phyloP scores from a whole-genome alignment of 2,329 filamentous ascomycete species.

The Penicillium aurantiogriseum region DNA sequence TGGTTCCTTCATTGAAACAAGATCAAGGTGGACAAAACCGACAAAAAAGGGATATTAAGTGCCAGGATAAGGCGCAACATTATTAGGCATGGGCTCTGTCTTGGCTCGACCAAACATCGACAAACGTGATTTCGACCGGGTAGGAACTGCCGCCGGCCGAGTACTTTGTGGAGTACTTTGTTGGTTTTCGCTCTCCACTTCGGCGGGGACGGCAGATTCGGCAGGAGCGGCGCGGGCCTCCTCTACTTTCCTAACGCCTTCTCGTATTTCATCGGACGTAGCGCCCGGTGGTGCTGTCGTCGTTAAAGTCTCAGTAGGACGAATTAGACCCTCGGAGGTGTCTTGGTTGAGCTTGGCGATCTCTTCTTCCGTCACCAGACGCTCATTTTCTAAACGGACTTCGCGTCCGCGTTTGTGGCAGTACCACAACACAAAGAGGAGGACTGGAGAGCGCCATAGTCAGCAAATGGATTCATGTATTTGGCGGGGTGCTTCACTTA shows the following conservation, averaged over 20 bases:
- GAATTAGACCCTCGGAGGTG: constrained; percentile 31
- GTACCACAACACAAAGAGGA: constrained; percentile 96
- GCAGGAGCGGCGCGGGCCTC: constrained; percentile 32
- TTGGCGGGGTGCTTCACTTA: constrained; percentile 48
- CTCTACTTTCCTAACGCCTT: constrained; percentile 42
- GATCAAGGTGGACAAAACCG: not conserved
- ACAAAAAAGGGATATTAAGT: constrained; percentile 24
- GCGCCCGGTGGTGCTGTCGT: constrained; percentile 45
- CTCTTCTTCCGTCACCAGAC: constrained; percentile 48
- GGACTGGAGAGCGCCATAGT: constrained; percentile 53
- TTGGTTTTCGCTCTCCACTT: constrained; percentile 13
- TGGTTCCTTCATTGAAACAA: not conserved
- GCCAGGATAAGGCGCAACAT: constrained; percentile 38
- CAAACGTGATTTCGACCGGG: constrained; percentile 32
- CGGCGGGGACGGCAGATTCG: constrained; percentile 12
- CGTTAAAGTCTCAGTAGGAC: constrained; percentile 37
- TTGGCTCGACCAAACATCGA: constrained; percentile 31
- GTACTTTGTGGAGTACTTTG: not conserved
- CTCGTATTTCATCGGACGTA: constrained; percentile 39
- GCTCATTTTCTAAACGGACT: constrained; percentile 68
- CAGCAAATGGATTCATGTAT: not conserved
- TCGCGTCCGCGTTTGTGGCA: constrained; percentile 94
- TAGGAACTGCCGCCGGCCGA: constrained; percentile 21
- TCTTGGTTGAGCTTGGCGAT: constrained; percentile 42
- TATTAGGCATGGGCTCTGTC: constrained; percentile 18